Base-by-base conservation (phyloP, 208 protist species). In the Leishmania lainsoni region DNA sequence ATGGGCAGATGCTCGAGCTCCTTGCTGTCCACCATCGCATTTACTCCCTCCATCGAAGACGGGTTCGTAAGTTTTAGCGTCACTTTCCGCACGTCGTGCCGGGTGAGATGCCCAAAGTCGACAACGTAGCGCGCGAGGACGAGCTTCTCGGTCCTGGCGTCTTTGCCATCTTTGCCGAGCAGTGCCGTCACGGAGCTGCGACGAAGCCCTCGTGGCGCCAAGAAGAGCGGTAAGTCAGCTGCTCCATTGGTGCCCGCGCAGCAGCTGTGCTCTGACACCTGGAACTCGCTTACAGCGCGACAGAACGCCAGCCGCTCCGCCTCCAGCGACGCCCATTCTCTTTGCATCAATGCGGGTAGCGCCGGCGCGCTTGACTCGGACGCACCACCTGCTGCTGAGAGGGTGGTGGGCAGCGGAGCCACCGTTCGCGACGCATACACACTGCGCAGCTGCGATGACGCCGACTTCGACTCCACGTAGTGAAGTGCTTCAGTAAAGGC, bases 101-200 rank as follows among this genome's bases (percentile, higher is more conserved):
- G 94, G 9, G 98, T 95, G 76, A 99, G 95, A 88, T 98, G 86
- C 49, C 98, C 98, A 92, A 99, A 99, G 83, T 99, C 96, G 70
- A 98, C 85, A 39, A 96, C 63, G 86, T 99, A 99, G 20, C 83
- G 86, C 2, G 93, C 81, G 16, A 99, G 86, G n/a, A 98, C 85
- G 78, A 87, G 82, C 79, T 96, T 96, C 35, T 75, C 63, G 35
- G 32, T 72, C 74, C 72, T 52, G 10, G 45, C 79, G 45, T 73
- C 77, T 29, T 45, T 79, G 56, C 14, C 59, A 29, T 29, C 26
- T 22, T 52, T 82, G 6, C 77, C 39, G 14, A 83, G 81, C 48
- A 88, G 49, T 17, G 87, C 85, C 29, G 92, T 88, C 3, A 80
- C 85, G 10, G 92, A 95, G 77, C 63, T 90, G n/a, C 92, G 88